Evolutionary conservation across 768 basidiomycete species (phyloP).

Genomic region (Podaxis rugospora): DNA sequence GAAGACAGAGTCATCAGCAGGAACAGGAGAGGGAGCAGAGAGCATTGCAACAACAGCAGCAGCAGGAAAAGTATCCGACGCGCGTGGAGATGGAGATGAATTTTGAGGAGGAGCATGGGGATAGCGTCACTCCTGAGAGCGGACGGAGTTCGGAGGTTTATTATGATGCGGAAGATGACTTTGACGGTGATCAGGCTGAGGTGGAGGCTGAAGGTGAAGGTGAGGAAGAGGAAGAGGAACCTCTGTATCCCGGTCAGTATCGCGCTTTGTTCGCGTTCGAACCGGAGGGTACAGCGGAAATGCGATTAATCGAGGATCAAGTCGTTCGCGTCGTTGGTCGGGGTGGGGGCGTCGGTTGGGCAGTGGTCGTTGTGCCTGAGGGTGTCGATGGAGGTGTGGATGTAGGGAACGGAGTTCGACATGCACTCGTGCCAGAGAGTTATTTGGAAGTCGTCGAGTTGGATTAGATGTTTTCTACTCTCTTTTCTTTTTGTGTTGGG

Average conservation of each 20-base stretch:
- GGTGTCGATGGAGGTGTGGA: conserved; percentile 53
- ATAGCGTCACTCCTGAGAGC: background rate
- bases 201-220: conserved; percentile 22
- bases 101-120: conserved; percentile 20
- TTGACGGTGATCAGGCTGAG: conserved; percentile 18
- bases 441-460: conserved; percentile 60
- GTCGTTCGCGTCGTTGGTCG: conserved; percentile 67
- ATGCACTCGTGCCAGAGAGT: conserved; percentile 77
- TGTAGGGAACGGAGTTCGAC: conserved; percentile 24
- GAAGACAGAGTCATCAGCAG: conserved; percentile 2
- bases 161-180: conserved; percentile 23
- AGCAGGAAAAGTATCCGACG: conserved; percentile 34
- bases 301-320: conserved; percentile 75
- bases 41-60: conserved; percentile 8
- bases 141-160: conserved; percentile 17
- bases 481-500: background rate
- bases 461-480: conserved; percentile 19
- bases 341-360: conserved; percentile 81
- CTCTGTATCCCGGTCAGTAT: conserved; percentile 66
- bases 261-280: conserved; percentile 76
- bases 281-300: conserved; percentile 80
- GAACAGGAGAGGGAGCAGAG: conserved; percentile 15
- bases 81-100: conserved; percentile 34
- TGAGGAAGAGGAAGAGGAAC: conserved; percentile 36
- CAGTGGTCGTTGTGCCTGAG: conserved; percentile 49